These are phyloP conservation scores for Petunia secreta DNA, from an alignment of 257 asterid species.

Conservation along the genomic window DNA sequence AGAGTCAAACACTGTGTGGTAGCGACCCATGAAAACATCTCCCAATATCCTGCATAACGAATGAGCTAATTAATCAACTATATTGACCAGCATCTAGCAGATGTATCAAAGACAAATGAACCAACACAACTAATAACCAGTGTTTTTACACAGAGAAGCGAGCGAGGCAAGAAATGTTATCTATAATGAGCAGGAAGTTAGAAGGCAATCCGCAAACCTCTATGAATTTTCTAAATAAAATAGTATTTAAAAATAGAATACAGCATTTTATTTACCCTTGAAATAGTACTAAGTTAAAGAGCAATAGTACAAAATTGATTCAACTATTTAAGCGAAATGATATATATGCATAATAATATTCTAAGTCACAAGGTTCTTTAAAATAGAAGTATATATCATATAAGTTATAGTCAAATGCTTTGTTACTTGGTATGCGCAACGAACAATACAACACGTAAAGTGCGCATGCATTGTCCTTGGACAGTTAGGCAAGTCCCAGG, in stretches of 20 bases:
- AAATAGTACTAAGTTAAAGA: background rate
- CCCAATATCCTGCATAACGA: conserved; percentile 72
- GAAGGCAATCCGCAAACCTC: no score
- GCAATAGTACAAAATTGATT: background rate
- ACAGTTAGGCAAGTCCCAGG: background rate
- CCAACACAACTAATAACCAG: background rate
- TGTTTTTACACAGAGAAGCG: no score
- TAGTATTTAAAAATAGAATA: no score
- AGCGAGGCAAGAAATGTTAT: no score
- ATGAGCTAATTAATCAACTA: background rate
- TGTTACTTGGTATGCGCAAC: background rate
- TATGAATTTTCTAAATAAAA: no score
- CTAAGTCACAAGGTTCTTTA: background rate
- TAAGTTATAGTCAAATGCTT: background rate
- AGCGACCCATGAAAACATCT: conserved; percentile 81
- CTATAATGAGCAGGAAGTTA: no score
- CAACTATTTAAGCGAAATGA: background rate
- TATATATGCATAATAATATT: background rate
- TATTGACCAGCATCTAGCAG: background rate
- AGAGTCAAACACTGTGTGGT: conserved; percentile 77
- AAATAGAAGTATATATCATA: background rate
- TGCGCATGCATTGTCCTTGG: background rate
- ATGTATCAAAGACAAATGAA: background rate
- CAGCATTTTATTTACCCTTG: no score
- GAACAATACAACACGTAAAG: background rate